Percentiles rank a stretch among this genome's conserved stretches.
Evolutionary conservation across 2,329 filamentous ascomycete species (phyloP).

Genomic region (Colletotrichum melonis): DNA sequence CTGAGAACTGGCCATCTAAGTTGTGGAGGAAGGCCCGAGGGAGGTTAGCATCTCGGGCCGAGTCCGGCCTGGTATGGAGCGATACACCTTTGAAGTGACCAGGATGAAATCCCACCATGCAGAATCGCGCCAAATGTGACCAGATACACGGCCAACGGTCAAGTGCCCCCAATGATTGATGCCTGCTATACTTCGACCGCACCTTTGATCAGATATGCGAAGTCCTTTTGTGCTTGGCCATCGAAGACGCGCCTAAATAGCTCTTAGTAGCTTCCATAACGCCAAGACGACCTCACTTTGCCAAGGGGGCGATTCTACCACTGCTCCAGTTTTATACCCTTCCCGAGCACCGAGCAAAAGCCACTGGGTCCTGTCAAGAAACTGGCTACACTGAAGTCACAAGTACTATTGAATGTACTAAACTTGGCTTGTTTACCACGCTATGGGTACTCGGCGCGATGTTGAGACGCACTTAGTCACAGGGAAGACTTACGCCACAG

Average conservation of each 20-base stretch:
- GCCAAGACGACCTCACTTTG: neutral
- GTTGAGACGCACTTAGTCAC: neutral
- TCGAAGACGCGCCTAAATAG: neutral
- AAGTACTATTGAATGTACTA: neutral
- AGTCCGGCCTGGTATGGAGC: neutral
- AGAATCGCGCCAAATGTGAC: neutral
- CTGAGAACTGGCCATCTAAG: neutral
- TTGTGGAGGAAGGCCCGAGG: neutral
- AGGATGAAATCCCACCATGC: neutral
- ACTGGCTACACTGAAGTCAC: neutral
- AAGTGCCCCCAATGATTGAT: neutral
- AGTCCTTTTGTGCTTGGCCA: neutral
- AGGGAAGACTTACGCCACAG: constrained; percentile 12
- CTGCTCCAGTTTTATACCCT: neutral
- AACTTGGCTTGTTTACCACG: neutral
- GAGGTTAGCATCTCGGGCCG: neutral
- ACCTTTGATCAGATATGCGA: neutral
- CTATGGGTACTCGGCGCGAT: neutral
- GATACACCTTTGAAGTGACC: neutral
- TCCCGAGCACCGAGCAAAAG: neutral
- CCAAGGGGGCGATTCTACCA: neutral
- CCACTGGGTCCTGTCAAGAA: neutral
- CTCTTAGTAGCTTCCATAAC: neutral
- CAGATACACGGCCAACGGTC: neutral
- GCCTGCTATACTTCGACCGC: neutral